phyloP scores from a whole-genome alignment of 768 basidiomycete species.

The Hericium rajendrae region DNA sequence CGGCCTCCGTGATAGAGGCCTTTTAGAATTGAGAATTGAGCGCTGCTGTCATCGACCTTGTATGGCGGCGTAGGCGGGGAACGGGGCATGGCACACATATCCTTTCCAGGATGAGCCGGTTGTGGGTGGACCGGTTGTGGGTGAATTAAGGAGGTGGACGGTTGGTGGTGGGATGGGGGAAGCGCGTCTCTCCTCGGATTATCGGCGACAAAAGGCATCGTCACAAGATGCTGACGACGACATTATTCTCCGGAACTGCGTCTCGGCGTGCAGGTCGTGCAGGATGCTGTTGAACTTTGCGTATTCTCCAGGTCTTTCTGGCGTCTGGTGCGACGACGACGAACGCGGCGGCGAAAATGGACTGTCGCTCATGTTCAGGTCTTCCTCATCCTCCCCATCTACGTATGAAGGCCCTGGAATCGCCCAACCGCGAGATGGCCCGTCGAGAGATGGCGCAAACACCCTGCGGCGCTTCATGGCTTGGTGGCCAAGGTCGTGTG shows the following conservation, averaged over 20 bases:
- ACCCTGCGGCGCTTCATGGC: slow-evolving; percentile 46
- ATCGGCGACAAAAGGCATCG: background rate
- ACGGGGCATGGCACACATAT: background rate
- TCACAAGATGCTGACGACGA: background rate
- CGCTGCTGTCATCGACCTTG: background rate
- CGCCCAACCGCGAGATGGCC: slow-evolving; percentile 39
- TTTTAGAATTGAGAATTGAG: background rate
- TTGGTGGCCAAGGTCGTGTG: slow-evolving; percentile 18
- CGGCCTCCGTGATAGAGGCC: background rate
- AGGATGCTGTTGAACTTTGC: slow-evolving; percentile 54
- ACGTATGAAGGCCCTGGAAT: background rate
- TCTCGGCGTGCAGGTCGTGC: slow-evolving; percentile 58
- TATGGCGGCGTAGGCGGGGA: background rate
- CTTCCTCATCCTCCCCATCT: slow-evolving; percentile 24
- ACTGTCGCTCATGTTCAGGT: slow-evolving; percentile 5
- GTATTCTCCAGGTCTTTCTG: slow-evolving; percentile 31
- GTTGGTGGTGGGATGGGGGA: background rate
- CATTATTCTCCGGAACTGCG: slow-evolving; percentile 52
- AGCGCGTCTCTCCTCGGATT: background rate
- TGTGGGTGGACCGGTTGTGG: background rate
- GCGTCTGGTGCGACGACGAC: background rate
- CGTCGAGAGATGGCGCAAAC: slow-evolving; percentile 43
- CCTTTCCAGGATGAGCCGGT: background rate
- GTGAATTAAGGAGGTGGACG: background rate
- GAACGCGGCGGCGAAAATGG: background rate